These are phyloP conservation scores for Suhomyces prunicola DNA, from an alignment of 805 yeast species.

Conservation along the genomic window DNA sequence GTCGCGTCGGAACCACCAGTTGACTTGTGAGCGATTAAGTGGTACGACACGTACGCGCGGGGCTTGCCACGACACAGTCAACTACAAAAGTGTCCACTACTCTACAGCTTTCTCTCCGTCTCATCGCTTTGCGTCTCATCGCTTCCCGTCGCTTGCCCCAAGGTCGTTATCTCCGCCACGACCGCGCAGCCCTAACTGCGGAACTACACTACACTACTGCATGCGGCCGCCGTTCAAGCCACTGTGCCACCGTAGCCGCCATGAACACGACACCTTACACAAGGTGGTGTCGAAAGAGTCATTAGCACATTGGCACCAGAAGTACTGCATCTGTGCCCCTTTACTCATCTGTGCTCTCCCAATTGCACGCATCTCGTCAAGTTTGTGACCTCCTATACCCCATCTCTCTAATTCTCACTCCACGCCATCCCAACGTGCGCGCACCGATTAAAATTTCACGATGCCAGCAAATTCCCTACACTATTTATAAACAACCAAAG, in stretches of 20 bases:
- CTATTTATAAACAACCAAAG: background rate
- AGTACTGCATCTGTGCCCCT: background rate
- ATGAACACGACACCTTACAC: no score
- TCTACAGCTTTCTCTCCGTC: no score
- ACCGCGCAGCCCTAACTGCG: background rate
- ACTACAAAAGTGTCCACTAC: no score
- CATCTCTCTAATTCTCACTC: background rate
- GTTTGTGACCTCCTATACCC: background rate
- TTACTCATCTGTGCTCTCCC: background rate
- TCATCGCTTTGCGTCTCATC: no score
- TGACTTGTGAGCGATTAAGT: no score
- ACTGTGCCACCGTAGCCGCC: background rate
- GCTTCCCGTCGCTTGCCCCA: background rate
- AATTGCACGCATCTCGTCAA: no score
- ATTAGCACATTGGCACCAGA: background rate
- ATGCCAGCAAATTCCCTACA: constrained; percentile 1
- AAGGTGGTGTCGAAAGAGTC: background rate
- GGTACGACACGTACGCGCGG: no score
- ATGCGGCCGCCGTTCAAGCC: background rate
- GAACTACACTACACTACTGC: background rate
- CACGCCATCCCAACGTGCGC: constrained; percentile 1
- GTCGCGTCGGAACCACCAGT: background rate
- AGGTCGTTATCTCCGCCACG: background rate
- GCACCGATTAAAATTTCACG: constrained; percentile 5
- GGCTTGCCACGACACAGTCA: no score